Evolutionary conservation across 495 filamentous ascomycete genomes (phyloP).

Genomic region (Annulohypoxylon moriforme): DNA sequence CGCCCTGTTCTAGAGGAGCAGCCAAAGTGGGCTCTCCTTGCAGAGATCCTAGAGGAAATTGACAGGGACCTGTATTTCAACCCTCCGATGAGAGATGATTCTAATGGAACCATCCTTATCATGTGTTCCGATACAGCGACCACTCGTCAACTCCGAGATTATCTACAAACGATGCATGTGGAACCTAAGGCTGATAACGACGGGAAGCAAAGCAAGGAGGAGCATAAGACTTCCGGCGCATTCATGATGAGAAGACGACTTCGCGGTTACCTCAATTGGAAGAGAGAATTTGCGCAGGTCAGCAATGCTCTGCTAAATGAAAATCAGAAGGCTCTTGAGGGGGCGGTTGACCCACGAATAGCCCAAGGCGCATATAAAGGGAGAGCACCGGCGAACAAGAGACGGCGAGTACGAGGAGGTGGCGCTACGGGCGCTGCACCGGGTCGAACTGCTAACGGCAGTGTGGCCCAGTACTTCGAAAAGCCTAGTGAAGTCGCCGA

Average conservation of each 20-base stretch:
- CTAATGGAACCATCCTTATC: constrained; percentile 88
- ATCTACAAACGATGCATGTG: constrained; percentile 90
- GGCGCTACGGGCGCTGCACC: constrained; percentile 67
- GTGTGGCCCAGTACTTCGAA: constrained; percentile 62
- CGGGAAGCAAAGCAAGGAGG: constrained; percentile 57
- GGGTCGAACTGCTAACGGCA: constrained; percentile 59
- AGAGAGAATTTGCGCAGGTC: constrained; percentile 86
- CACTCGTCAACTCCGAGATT: constrained; percentile 90
- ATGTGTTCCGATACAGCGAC: constrained; percentile 94
- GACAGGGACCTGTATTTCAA: constrained; percentile 91
- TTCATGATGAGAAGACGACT: constrained; percentile 91
- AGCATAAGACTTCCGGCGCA: constrained; percentile 73
- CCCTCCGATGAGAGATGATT: constrained; percentile 77
- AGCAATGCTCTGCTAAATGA: constrained; percentile 77
- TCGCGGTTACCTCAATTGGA: constrained; percentile 92
- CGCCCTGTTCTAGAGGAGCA: constrained; percentile 91
- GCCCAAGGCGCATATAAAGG: constrained; percentile 53
- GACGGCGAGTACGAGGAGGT: constrained; percentile 89
- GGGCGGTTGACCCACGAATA: constrained; percentile 63
- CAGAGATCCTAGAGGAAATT: constrained; percentile 91
- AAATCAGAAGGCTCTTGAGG: constrained; percentile 81
- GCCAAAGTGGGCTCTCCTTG: constrained; percentile 90
- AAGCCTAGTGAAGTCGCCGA: constrained; percentile 61
- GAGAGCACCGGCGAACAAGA: constrained; percentile 81
- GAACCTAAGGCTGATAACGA: constrained; percentile 61